Evolutionary conservation across 2,329 filamentous ascomycete species (phyloP), one percentile per base, ranked within the genome.

Genomic region (Botrytis hyacinthi): DNA sequence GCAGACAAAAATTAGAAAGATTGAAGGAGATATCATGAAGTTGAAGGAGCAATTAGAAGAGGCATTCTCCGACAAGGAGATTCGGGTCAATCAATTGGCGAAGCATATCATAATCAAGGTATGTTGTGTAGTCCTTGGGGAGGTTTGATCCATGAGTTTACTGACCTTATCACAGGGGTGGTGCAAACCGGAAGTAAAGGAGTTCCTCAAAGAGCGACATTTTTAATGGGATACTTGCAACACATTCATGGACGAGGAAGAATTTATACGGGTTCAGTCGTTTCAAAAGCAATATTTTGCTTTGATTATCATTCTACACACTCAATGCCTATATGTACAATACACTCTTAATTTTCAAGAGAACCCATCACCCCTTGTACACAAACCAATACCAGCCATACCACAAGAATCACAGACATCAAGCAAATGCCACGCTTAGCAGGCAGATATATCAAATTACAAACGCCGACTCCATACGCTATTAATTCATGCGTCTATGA

Each of bases 31-130:
- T 81, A 80, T 90, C 68, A 82, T 84, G 46, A 87, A 85, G 4
- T 81, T 98, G 76, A 86, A 88, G 75, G 82, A 87, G 51, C 91
- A 94, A 77, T 81, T 98, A 73, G 83, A 85, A 54, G 80, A 83
- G 32, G 87, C 85, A 18, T 82, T 97, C 60, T 82, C 86, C 37
- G 80, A 78, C 54, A 80, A 85, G 68, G 84, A 87, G 22, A 84
- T 89, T 10, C 84, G 91, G 60, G 84, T 81, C 26, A 80, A 81
- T 74, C 77, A 77, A 37, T 83, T 91, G 69, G 97, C 92, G 62
- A 87, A 87, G 69, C 92, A 97, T 79, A 87, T 98, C 70, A 84
- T 91, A 75, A 85, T 97, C 76, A 93, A 91, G 86, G 92, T 93
- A 81, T 78, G 74, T 65, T 57, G 51, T 68, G 32, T 37, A 68